Base-by-base conservation (phyloP, 23 red algal species). In the Cyanidioschyzon merolae region DNA sequence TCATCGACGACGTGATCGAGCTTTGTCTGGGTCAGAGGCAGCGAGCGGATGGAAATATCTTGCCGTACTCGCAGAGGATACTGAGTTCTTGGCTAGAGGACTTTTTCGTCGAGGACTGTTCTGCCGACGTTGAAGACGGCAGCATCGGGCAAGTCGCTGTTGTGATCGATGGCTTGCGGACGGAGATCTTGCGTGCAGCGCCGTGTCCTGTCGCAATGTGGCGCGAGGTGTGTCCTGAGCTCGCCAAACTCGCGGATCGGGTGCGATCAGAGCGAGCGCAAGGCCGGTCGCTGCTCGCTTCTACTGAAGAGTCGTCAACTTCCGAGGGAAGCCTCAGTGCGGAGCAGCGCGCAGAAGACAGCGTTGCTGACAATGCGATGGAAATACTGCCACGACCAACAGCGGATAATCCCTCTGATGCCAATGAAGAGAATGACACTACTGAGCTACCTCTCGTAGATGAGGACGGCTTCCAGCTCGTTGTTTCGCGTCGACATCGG, bases 381-480 rank as follows among this genome's bases (percentile, higher is more conserved):
- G n/a, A n/a, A n/a, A n/a, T n/a, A n/a, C n/a, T n/a, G n/a, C n/a
- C n/a, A n/a, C n/a, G n/a, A n/a, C n/a, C n/a, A n/a, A n/a, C n/a
- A n/a, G n/a, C n/a, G n/a, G n/a, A n/a, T n/a, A n/a, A n/a, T n/a
- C n/a, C n/a, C n/a, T n/a, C n/a, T n/a, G n/a, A n/a, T n/a, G n/a
- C n/a, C n/a, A n/a, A n/a, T n/a, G n/a, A n/a, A n/a, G n/a, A n/a
- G n/a, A n/a, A n/a, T n/a, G n/a, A n/a, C n/a, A 71, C 3, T 25
- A 7, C n/a, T 7, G 12, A 27, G 63, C 7, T 12, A 27, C 63
- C 63, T 27, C 2, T 32, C 21, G 63, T 71, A 7, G 63, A 71
- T 71, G 63, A 71, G 63, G 63, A 71, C n/a, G 63, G 63, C 12
- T 71, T 71, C 32, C 63, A 71, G 63, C n/a, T 71, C n/a, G 63